Evolutionary conservation across 345 rosid species (phyloP), one percentile per base, ranked within the genome.

Genomic region (Ceriops tagal): DNA sequence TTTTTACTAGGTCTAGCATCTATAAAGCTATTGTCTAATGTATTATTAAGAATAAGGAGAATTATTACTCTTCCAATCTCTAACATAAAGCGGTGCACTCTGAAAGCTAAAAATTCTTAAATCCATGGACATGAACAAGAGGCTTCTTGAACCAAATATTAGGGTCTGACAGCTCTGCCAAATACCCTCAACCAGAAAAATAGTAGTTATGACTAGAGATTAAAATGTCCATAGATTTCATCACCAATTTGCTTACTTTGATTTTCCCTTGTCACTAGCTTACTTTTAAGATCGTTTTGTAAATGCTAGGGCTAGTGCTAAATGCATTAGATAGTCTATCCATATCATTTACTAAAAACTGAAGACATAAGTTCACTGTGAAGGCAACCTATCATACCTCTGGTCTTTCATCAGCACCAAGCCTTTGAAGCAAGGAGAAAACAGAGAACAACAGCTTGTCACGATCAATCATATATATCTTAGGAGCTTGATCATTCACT

Each of bases 401-500:
- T 49, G 99, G 96, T 73, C 99, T 89, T 66, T 92, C 98, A 71
- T 95, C 99, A 75, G 82, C 89, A 72, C 96, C 99, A 78, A 92
- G 96, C 82, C 86, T 87, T 77, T 90, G 96, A 80, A 95, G 96
- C 70, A 92, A 83, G 20, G 88, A 90, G 83, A 95, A 95, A 69
- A 92, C 92, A 77, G 85, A 76, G 77, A 95, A 84, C 66, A 95
- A 76, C 84, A 95, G 80, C 77, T 88, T 87, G 79, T 89, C 90
- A 37, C 78, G 72, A 72, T 84, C 87, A 70, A 73, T 83, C 24
- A 72, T 66, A 72, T 79, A 75, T 61, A 62, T 24, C 4, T 61
- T 62, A 30, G 53, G 63, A 76, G 79, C 74, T 71, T 75, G 82
- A 60, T 70, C 74, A 73, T 77, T 79, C 34, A 67, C 68, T 53